Evolutionary conservation across 139 green algal genomes (phyloP).

Genomic region (Raphidocelis subcapitata): DNA sequence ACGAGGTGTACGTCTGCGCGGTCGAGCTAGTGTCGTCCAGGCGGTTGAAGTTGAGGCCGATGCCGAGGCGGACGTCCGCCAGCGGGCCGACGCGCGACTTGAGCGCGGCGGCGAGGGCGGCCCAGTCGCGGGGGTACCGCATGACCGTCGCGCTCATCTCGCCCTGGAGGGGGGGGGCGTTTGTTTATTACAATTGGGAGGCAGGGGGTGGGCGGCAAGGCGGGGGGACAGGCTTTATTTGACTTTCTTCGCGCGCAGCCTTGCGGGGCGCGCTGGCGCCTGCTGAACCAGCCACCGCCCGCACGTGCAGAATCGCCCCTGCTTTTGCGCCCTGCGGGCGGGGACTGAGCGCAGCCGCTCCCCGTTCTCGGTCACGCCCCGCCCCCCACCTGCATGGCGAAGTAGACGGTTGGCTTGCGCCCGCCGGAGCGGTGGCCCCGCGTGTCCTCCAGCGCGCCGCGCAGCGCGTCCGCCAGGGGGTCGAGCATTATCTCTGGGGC

Average conservation of each 20-base stretch:
- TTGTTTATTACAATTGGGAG: too few species aligned
- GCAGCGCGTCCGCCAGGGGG: constrained; percentile 36
- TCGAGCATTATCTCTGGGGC: constrained; percentile 35
- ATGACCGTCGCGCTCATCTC: constrained; percentile 43
- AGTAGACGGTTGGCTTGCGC: constrained; percentile 26
- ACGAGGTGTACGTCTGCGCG: too few species aligned
- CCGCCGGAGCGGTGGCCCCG: not conserved
- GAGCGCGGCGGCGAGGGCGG: not conserved
- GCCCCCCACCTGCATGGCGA: constrained; percentile 24
- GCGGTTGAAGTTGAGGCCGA: constrained; percentile 31
- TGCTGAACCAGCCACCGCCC: not conserved
- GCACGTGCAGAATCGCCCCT: not conserved
- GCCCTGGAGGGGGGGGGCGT: constrained; percentile 28
- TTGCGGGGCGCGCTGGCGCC: too few species aligned
- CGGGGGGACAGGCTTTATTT: too few species aligned
- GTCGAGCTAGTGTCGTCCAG: not conserved
- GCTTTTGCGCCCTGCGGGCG: not conserved
- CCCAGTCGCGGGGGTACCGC: constrained; percentile 16
- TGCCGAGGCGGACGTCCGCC: constrained; percentile 22
- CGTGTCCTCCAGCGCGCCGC: constrained; percentile 4
- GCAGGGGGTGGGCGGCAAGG: too few species aligned
- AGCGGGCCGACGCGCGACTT: not conserved
- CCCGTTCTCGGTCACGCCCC: too few species aligned
- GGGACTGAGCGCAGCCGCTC: too few species aligned
- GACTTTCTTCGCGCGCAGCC: too few species aligned